phyloP scores from a whole-genome alignment of 2,329 filamentous ascomycete genomes.

The Neonectria ditissima region DNA sequence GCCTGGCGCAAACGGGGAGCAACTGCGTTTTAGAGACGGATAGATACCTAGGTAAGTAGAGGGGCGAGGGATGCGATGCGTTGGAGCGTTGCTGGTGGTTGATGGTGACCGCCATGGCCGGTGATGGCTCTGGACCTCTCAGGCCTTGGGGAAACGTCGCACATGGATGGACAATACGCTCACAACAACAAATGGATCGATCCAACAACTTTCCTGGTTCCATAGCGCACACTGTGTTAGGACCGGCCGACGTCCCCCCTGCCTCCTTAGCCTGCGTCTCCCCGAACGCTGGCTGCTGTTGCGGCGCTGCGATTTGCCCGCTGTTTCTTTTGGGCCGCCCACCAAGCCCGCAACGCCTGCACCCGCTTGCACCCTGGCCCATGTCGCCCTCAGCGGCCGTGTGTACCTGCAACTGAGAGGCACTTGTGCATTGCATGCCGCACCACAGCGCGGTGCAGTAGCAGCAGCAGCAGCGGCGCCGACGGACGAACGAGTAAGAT shows the following conservation, averaged over 20 bases:
- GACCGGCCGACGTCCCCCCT: slow-evolving; percentile 8
- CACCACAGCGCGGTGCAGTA: slow-evolving; percentile 29
- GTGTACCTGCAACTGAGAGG: slow-evolving; percentile 42
- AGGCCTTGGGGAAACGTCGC: background rate
- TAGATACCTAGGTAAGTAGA: background rate
- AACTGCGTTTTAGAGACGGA: slow-evolving; percentile 17
- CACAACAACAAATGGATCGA: slow-evolving; percentile 11
- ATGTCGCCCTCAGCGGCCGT: slow-evolving; percentile 36
- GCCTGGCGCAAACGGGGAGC: slow-evolving; percentile 25
- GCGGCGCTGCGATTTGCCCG: slow-evolving; percentile 37
- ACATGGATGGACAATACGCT: slow-evolving; percentile 6
- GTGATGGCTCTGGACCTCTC: slow-evolving; percentile 8
- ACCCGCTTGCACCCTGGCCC: slow-evolving; percentile 29
- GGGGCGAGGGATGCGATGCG: slow-evolving; percentile 15
- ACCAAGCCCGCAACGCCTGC: slow-evolving; percentile 11
- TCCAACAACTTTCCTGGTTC: background rate
- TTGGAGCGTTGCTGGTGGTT: slow-evolving; percentile 27
- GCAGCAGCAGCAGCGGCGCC: slow-evolving; percentile 4
- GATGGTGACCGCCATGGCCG: slow-evolving; percentile 27
- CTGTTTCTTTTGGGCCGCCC: slow-evolving; percentile 36
- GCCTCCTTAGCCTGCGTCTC: slow-evolving; percentile 26
- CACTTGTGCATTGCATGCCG: slow-evolving; percentile 41
- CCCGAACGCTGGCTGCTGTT: slow-evolving; percentile 37
- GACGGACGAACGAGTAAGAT: slow-evolving; percentile 20
- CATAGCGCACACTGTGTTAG: slow-evolving; percentile 22